Conservation (phyloP, 768 basidiomycete species). For the Lactarius psammicola region DNA sequence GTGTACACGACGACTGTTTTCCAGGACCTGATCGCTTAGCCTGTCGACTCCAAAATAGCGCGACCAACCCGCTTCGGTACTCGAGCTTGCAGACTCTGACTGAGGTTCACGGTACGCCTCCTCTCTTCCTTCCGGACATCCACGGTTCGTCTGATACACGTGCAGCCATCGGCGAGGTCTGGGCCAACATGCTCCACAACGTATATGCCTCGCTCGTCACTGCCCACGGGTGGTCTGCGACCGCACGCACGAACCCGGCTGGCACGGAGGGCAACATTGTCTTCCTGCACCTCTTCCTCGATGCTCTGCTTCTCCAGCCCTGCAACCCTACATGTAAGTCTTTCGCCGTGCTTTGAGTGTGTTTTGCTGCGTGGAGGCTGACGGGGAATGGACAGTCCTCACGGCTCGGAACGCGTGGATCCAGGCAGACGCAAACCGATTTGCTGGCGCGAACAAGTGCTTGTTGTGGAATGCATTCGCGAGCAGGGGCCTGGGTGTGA, state of each 20-base stretch:
- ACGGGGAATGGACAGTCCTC: conserved; percentile 36
- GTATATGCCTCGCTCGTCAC: conserved; percentile 37
- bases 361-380: neutral
- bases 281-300: conserved; percentile 52
- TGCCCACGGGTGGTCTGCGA: conserved; percentile 34
- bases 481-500: conserved; percentile 47
- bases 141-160: neutral
- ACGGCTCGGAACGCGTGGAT: conserved; percentile 51
- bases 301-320: conserved; percentile 48
- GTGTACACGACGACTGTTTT: conserved; percentile 33
- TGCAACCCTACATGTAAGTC: conserved; percentile 50
- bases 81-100: conserved; percentile 38
- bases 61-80: conserved; percentile 47
- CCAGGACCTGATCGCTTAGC: conserved; percentile 18
- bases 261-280: conserved; percentile 48
- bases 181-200: conserved; percentile 46
- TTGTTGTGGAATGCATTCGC: conserved; percentile 48
- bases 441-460: conserved; percentile 46
- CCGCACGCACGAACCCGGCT: conserved; percentile 43
- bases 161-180: conserved; percentile 56
- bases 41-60: conserved; percentile 4
- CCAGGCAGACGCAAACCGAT: conserved; percentile 51
- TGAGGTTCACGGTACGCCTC: conserved; percentile 50
- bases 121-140: neutral
- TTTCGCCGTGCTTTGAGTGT: too few relatives aligned